Evolutionary conservation across 495 filamentous ascomycete genomes (phyloP), one percentile per base, ranked within the genome.

Genomic region (Tuber aestivum): DNA sequence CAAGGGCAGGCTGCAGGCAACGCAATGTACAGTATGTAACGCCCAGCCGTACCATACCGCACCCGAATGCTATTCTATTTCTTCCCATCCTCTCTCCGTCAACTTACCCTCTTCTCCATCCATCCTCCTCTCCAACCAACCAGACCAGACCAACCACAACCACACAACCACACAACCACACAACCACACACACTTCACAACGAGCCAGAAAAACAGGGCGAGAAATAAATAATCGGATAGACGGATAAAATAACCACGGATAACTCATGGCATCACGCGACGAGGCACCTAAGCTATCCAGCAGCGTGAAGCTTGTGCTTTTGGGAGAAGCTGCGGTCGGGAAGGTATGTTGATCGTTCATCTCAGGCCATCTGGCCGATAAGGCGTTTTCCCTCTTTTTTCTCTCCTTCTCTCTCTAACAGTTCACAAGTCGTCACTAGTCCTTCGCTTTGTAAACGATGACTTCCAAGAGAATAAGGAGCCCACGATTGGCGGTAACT

Each of bases 401-500:
- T 14, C 3, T 16, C 7, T 18, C 27, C 27, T 35, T 7, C 35
- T 0, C 40, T 16, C 14, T 37, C 35, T 40, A 40, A 61, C 42
- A 41, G 27, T 48, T 56, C 65, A 75, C 76, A 77, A 99, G 95
- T 98, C 96, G 56, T 99, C 95, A 61, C 91, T 99, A 71, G 95
- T 99, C 73, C 89, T 99, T 80, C 93, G 95, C 81, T 99, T 99
- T 84, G 95, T 99, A 83, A 99, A 98, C 89, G 94, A 99, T 86
- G 95, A 98, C 86, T 99, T 98, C 82, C 95, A 99, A 87, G 96
- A 98, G 86, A 99, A 99, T 85, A 99, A 99, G 87, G 95, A 99
- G 83, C 95, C 95, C 69, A 99, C 95, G 72, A 99, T 99, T 87
- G 95, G 95, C 87, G 95, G 95, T 97, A 89, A 82, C 90, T 84